These are phyloP conservation scores for Lachancea cidri DNA, from an alignment of 805 yeast species.

Conservation along the genomic window DNA sequence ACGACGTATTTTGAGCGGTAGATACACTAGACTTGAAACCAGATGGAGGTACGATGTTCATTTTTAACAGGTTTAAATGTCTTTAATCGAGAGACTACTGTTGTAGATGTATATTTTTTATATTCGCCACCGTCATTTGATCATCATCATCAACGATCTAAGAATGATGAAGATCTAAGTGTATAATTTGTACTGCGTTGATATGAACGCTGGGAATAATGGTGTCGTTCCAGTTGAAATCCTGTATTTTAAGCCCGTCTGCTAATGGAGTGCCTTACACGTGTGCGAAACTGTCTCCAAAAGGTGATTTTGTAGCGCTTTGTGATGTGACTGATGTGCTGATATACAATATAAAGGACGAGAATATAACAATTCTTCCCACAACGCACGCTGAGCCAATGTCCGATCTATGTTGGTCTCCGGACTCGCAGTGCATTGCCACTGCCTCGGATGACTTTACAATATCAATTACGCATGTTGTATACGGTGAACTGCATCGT, in stretches of 20 bases:
- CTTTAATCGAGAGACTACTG: too few relatives aligned
- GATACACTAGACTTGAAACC: slow-evolving; percentile 43
- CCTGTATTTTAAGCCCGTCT: not conserved
- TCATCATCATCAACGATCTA: too few relatives aligned
- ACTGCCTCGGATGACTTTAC: slow-evolving; percentile 85
- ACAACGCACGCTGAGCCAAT: slow-evolving; percentile 53
- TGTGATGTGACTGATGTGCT: slow-evolving; percentile 55
- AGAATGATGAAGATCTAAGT: too few relatives aligned
- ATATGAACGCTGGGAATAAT: not conserved
- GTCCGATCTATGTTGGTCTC: slow-evolving; percentile 73
- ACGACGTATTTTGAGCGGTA: slow-evolving; percentile 45
- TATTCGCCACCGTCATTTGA: not conserved
- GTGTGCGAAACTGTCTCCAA: slow-evolving; percentile 54
- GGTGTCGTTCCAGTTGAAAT: slow-evolving; percentile 3
- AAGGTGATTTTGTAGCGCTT: slow-evolving; percentile 53
- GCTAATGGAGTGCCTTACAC: slow-evolving; percentile 28
- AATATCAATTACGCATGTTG: slow-evolving; percentile 64
- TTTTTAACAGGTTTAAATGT: slow-evolving; percentile 8
- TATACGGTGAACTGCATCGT: slow-evolving; percentile 37
- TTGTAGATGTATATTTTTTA: too few relatives aligned
- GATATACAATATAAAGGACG: slow-evolving; percentile 46
- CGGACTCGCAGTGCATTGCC: slow-evolving; percentile 66
- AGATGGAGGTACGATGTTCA: slow-evolving; percentile 53
- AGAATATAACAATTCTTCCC: slow-evolving; percentile 22
- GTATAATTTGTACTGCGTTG: too few relatives aligned